Evolutionary conservation across 805 yeast species (phyloP).

Genomic region (Tanozyma kutaoensis): DNA sequence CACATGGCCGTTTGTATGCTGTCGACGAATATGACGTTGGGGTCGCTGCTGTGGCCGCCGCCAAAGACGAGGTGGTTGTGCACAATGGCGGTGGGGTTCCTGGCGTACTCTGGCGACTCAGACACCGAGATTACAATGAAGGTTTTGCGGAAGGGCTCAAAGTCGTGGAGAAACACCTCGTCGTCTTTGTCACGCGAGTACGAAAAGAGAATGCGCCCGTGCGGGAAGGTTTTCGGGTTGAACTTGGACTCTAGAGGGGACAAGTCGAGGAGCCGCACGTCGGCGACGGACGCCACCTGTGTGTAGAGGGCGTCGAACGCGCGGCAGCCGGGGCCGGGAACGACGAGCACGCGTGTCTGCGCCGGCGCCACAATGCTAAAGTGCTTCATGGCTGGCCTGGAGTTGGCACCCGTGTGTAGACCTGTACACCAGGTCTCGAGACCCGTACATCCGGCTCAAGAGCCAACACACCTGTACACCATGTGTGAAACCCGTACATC

Average conservation of each 20-base stretch:
- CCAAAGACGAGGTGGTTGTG: conserved; percentile 41
- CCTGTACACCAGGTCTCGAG: neutral
- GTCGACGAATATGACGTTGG: conserved; percentile 10
- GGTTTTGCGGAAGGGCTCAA: conserved; percentile 80
- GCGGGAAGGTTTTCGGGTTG: conserved; percentile 78
- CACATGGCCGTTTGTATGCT: conserved; percentile 53
- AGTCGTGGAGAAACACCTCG: conserved; percentile 62
- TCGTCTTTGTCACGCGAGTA: conserved; percentile 40
- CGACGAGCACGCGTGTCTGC: conserved; percentile 48
- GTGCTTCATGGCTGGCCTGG: neutral
- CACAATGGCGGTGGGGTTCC: conserved; percentile 38
- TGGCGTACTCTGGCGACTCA: conserved; percentile 8
- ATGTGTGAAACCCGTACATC: too few relatives aligned
- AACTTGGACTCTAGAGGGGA: conserved; percentile 48
- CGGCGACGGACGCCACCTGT: conserved; percentile 34
- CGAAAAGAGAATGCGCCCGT: conserved; percentile 57
- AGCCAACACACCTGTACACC: neutral
- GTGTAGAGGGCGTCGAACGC: conserved; percentile 29
- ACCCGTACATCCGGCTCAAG: conserved; percentile 1
- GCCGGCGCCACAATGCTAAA: conserved; percentile 52
- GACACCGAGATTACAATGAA: conserved; percentile 43
- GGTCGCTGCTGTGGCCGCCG: conserved; percentile 4
- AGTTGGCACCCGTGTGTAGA: too few relatives aligned
- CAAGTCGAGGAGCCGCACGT: conserved; percentile 65
- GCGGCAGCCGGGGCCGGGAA: conserved; percentile 47